phyloP scores from a whole-genome alignment of 192 early-diverging fungal species.

The Entomortierella parvispora region DNA sequence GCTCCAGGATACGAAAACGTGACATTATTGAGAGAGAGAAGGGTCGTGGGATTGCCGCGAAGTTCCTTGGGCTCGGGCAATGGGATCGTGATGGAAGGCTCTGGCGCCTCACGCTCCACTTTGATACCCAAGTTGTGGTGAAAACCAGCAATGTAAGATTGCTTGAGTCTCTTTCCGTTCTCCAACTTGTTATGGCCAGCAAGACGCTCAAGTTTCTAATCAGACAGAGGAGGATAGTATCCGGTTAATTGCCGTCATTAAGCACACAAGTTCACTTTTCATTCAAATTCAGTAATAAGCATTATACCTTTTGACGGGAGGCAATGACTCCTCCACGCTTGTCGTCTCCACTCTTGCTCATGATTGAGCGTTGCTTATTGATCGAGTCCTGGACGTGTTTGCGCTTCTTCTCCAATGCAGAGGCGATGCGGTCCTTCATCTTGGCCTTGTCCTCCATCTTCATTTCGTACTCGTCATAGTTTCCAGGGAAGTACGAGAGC shows the following conservation, averaged over 20 bases:
- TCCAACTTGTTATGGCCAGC: conserved; percentile 72
- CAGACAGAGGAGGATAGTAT: conserved; percentile 1
- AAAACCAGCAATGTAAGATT: conserved; percentile 65
- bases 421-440: conserved; percentile 71
- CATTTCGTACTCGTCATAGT: conserved; percentile 87
- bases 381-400: conserved; percentile 84
- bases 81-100: conserved; percentile 62
- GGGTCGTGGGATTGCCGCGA: conserved; percentile 76
- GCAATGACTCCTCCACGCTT: conserved; percentile 82
- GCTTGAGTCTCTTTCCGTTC: conserved; percentile 76
- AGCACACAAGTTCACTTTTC: too few relatives aligned
- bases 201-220: conserved; percentile 71
- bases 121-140: conserved; percentile 50
- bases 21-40: conserved; percentile 70
- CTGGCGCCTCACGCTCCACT: conserved; percentile 31
- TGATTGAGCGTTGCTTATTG: conserved; percentile 77
- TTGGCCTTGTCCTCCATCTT: conserved; percentile 77
- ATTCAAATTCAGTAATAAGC: too few relatives aligned
- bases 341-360: conserved; percentile 81
- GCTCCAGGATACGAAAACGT: conserved; percentile 75
- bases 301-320: conserved; percentile 83
- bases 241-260: too few relatives aligned
- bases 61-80: conserved; percentile 65
- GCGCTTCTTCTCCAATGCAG: conserved; percentile 73
- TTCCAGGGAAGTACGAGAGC: conserved; percentile 82